Conservation (phyloP, 305 asterid genomes). For the Fraxinus floribunda region DNA sequence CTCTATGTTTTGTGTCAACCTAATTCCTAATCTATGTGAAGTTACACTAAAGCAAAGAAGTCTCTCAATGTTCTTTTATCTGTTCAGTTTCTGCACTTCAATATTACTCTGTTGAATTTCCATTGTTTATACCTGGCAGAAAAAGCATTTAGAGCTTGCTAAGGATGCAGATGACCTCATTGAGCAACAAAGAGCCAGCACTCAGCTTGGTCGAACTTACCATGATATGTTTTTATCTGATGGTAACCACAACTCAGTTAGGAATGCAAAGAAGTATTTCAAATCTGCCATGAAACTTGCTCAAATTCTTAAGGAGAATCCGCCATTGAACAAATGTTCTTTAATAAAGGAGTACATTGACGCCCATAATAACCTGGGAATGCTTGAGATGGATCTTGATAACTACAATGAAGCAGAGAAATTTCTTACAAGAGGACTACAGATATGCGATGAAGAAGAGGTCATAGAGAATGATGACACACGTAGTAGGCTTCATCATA, state of each 20-base stretch:
- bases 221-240: conserved; percentile 87
- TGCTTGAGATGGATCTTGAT: conserved; percentile 91
- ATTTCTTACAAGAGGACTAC: conserved; percentile 60
- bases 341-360: conserved; percentile 78
- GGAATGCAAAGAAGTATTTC: conserved; percentile 81
- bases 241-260: conserved; percentile 67
- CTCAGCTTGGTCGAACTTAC: conserved; percentile 97
- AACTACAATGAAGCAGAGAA: conserved; percentile 70
- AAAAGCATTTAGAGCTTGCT: conserved; percentile 85
- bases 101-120: conserved; percentile 7
- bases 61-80: conserved; percentile 8
- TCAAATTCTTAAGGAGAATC: conserved; percentile 49
- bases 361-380: conserved; percentile 92
- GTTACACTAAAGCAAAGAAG: not conserved
- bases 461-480: conserved; percentile 65
- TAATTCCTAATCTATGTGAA: not conserved
- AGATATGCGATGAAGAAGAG: conserved; percentile 91
- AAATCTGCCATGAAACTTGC: conserved; percentile 68
- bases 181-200: conserved; percentile 96
- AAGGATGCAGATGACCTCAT: conserved; percentile 61
- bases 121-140: conserved; percentile 44
- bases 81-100: not conserved
- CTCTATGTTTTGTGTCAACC: not conserved
- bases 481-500: conserved; percentile 97
- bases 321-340: conserved; percentile 38